These are phyloP conservation scores for Crucibulum laeve DNA, from an alignment of 768 basidiomycete species.

Conservation along the genomic window DNA sequence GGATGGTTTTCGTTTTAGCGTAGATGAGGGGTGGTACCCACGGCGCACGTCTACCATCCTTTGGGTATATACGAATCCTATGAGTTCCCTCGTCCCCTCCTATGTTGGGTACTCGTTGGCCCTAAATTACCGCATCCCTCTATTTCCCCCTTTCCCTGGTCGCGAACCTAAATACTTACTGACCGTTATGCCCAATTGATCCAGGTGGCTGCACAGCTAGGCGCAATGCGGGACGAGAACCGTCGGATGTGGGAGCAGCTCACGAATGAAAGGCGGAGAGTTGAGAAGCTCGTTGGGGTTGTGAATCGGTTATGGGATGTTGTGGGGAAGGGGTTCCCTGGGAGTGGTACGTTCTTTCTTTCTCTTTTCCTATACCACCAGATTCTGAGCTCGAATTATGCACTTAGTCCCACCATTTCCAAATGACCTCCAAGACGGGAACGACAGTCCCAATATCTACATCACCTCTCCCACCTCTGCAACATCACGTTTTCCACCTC, in stretches of 20 bases:
- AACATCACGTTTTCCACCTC: constrained; percentile 35
- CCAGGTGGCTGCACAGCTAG: constrained; percentile 59
- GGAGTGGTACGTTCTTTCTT: constrained; percentile 36
- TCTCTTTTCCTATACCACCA: constrained; percentile 1
- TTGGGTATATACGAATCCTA: too few species aligned
- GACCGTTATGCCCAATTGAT: constrained; percentile 8
- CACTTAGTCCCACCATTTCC: constrained; percentile 41
- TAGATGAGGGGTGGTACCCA: too few species aligned
- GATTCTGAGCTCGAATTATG: background rate
- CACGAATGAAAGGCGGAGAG: constrained; percentile 49
- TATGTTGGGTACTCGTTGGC: too few species aligned
- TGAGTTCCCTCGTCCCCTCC: too few species aligned
- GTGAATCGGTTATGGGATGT: constrained; percentile 63
- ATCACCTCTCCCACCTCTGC: constrained; percentile 61
- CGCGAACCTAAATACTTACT: too few species aligned
- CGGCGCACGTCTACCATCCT: too few species aligned
- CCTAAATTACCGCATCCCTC: too few species aligned
- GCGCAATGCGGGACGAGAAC: constrained; percentile 71
- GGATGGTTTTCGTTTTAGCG: constrained; percentile 2
- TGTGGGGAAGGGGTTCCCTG: constrained; percentile 52
- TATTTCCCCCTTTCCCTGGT: too few species aligned
- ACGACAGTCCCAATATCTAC: constrained; percentile 65
- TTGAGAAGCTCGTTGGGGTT: constrained; percentile 55
- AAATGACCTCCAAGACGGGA: constrained; percentile 50
- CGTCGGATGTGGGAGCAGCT: constrained; percentile 56